Evolutionary conservation across 306 rosid species (phyloP), one percentile per base, ranked within the genome.

Genomic region (Fragaria iinumae): DNA sequence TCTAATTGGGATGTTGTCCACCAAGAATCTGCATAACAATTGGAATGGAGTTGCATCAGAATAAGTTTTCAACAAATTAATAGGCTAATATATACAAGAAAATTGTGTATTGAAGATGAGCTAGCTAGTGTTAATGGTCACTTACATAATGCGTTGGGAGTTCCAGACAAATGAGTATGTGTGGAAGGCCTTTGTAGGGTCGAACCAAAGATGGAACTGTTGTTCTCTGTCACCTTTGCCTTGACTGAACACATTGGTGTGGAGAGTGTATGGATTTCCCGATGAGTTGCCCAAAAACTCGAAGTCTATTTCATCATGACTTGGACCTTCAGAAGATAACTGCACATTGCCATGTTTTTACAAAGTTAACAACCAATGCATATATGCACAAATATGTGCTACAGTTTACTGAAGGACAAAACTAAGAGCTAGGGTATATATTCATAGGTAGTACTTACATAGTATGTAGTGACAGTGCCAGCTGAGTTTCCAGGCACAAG

Each of bases 401-500:
- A 18, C 21, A 11, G 16, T 39, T 12, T 11, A 34, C 8, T 14
- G 20, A 63, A 16, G 20, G 11, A 3, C 36, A 23, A 3, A 23
- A n/a, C 11, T 27, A 47, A 45, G 49, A 45, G 49, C 9, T 45
- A 45, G 47, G 13, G 8, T 11, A 45, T 45, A 45, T 8, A 43
- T 43, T 1, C 50, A 56, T 55, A 63, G 29, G 13, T 16, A 16
- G 63, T 44, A 65, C 93, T 39, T 88, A 93, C 97, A 14, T 94
- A 91, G 38, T 79, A 91, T 27, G 98, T 80, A 67, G 98, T 91
- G 82, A 91, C 96, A 43, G 97, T 93, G 85, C 96, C 97, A 45
- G 98, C 97, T 14, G 97, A 93, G 82, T 93, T 89, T 11, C 97
- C 96, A 41, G 93, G 76, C 43, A 93, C 98, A 0, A 94, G 86